phyloP scores from a whole-genome alignment of 148 eudicot genomes.

The Arctostaphylos glauca region DNA sequence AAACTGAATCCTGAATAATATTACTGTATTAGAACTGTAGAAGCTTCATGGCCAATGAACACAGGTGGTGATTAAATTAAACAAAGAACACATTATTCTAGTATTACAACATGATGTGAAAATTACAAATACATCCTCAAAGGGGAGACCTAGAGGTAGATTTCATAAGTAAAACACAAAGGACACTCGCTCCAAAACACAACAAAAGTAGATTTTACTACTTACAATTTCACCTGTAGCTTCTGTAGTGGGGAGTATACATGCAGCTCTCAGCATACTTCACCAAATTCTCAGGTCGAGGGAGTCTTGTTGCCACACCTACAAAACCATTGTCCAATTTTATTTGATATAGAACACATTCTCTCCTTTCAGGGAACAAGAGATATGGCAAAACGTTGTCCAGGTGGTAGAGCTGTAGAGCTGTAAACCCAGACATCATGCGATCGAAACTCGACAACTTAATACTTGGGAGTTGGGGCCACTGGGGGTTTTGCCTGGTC shows the following conservation, averaged over 20 bases:
- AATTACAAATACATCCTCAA: neutral
- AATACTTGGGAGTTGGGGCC: too few species aligned
- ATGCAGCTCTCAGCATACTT: slow-evolving; percentile 90
- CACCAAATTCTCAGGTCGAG: slow-evolving; percentile 70
- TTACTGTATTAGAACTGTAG: too few species aligned
- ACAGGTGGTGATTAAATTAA: neutral
- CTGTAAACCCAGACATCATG: too few species aligned
- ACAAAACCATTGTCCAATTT: slow-evolving; percentile 4
- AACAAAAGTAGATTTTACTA: neutral
- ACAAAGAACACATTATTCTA: neutral
- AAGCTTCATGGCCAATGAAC: too few species aligned
- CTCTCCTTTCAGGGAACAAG: neutral
- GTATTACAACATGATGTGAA: neutral
- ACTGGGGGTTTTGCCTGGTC: too few species aligned
- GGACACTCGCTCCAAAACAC: neutral
- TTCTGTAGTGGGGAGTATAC: slow-evolving; percentile 84
- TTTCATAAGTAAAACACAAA: neutral
- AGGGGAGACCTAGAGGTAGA: neutral
- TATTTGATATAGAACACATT: neutral
- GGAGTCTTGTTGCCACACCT: slow-evolving; percentile 80
- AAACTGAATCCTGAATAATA: too few species aligned
- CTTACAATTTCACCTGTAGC: slow-evolving; percentile 48
- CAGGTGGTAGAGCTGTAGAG: too few species aligned
- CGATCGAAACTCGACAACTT: too few species aligned
- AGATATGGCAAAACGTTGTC: neutral